phyloP scores from a whole-genome alignment of 2,329 filamentous ascomycete species.

The Scytalidium sp. region DNA sequence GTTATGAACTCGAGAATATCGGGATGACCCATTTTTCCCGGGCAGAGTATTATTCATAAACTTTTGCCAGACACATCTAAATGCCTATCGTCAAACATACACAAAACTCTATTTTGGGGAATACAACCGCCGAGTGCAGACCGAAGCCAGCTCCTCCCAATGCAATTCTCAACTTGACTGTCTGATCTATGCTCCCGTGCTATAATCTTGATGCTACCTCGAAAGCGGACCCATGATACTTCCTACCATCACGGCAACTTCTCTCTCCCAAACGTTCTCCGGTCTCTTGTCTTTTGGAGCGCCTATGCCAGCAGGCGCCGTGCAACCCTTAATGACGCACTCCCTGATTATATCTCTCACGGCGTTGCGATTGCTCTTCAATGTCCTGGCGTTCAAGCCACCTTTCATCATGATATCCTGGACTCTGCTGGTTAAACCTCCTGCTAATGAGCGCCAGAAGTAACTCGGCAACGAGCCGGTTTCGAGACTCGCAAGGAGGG shows the following conservation, averaged over 20 bases:
- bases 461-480: slow-evolving; percentile 84
- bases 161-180: too few relatives aligned
- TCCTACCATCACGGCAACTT: slow-evolving; percentile 92
- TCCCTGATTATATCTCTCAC: slow-evolving; percentile 77
- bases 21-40: too few relatives aligned
- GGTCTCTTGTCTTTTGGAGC: slow-evolving; percentile 65
- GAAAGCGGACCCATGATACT: slow-evolving; percentile 56
- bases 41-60: too few relatives aligned
- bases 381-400: slow-evolving; percentile 77
- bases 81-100: too few relatives aligned
- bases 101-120: too few relatives aligned
- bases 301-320: slow-evolving; percentile 58
- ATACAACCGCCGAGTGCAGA: too few relatives aligned
- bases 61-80: too few relatives aligned
- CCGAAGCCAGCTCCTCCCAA: not conserved
- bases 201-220: slow-evolving; percentile 12
- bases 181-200: not conserved
- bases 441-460: slow-evolving; percentile 89
- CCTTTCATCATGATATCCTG: slow-evolving; percentile 82
- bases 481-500: slow-evolving; percentile 75
- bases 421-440: slow-evolving; percentile 71
- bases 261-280: slow-evolving; percentile 73
- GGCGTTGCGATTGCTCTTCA: slow-evolving; percentile 70
- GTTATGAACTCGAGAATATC: too few relatives aligned
- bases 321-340: slow-evolving; percentile 76